Evolutionary conservation across 2,329 filamentous ascomycete genomes (phyloP).

Genomic region (Thyridium curvatum): DNA sequence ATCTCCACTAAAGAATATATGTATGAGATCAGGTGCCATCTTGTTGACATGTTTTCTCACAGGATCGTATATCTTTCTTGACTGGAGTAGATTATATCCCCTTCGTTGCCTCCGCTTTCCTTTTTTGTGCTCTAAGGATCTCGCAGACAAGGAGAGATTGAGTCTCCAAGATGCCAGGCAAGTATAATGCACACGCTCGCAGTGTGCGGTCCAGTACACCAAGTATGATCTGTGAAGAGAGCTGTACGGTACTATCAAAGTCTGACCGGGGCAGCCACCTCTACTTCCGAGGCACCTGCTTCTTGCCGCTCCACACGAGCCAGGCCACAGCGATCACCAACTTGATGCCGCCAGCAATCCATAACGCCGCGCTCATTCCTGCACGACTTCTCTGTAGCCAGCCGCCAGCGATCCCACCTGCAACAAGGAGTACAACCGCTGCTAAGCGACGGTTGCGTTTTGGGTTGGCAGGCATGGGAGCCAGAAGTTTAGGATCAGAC

Average conservation of each 20-base stretch:
- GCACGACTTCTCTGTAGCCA: constrained; percentile 37
- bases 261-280: neutral
- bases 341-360: constrained; percentile 40
- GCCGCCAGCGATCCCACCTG: constrained; percentile 38
- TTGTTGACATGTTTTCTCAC: too few species aligned
- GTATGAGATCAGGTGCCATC: too few species aligned
- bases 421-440: constrained; percentile 35
- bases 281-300: neutral
- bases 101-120: too few species aligned
- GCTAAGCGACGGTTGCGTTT: constrained; percentile 42
- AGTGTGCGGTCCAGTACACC: too few species aligned
- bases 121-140: too few species aligned
- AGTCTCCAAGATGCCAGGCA: constrained; percentile 56
- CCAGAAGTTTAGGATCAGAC: constrained; percentile 43
- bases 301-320: constrained; percentile 12
- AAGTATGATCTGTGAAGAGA: too few species aligned
- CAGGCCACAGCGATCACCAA: constrained; percentile 25
- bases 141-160: constrained; percentile 55
- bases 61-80: too few species aligned
- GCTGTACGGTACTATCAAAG: too few species aligned
- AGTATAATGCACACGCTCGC: constrained; percentile 18
- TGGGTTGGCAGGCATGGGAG: constrained; percentile 32
- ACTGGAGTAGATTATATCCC: too few species aligned
- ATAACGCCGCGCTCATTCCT: constrained; percentile 35
- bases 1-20: too few species aligned